A percentile compares a stretch with the other conserved stretches of the same genome.
Evolutionary conservation across 2,329 filamentous ascomycete species (phyloP).

Genomic region (Curvularia verruculosa): DNA sequence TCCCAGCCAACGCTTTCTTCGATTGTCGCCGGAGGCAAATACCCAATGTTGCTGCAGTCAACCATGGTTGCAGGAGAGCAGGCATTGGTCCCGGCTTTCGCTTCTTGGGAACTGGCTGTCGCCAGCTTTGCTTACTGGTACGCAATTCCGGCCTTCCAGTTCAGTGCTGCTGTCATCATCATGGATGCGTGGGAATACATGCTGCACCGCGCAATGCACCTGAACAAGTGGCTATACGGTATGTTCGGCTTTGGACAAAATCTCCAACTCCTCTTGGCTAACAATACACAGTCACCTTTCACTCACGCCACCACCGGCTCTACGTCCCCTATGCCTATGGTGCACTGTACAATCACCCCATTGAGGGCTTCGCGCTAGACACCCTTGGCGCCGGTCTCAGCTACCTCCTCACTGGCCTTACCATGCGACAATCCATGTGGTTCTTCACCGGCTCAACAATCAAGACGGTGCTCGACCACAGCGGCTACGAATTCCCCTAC

Average conservation of each 20-base stretch:
- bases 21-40: conserved; percentile 78
- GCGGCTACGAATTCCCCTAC: conserved; percentile 93
- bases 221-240: conserved; percentile 98
- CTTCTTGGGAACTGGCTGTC: conserved; percentile 76
- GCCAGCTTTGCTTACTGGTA: conserved; percentile 83
- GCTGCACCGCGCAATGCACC: conserved; percentile 92
- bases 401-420: conserved; percentile 83
- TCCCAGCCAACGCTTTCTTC: conserved; percentile 77
- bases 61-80: conserved; percentile 60
- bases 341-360: conserved; percentile 93
- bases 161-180: conserved; percentile 73
- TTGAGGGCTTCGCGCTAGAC: conserved; percentile 93
- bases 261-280: background rate
- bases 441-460: conserved; percentile 90
- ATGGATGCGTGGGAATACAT: conserved; percentile 99
- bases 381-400: conserved; percentile 84
- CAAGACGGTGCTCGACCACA: conserved; percentile 98
- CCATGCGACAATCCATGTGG: conserved; percentile 81
- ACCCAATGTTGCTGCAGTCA: conserved; percentile 71
- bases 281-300: conserved; percentile 72
- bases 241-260: conserved; percentile 50
- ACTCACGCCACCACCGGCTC: conserved; percentile 92
- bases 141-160: conserved; percentile 77
- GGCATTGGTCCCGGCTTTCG: conserved; percentile 71
- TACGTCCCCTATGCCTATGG: conserved; percentile 98